Conservation (phyloP, 2,329 filamentous ascomycete species). For the Beauveria medogensis region DNA sequence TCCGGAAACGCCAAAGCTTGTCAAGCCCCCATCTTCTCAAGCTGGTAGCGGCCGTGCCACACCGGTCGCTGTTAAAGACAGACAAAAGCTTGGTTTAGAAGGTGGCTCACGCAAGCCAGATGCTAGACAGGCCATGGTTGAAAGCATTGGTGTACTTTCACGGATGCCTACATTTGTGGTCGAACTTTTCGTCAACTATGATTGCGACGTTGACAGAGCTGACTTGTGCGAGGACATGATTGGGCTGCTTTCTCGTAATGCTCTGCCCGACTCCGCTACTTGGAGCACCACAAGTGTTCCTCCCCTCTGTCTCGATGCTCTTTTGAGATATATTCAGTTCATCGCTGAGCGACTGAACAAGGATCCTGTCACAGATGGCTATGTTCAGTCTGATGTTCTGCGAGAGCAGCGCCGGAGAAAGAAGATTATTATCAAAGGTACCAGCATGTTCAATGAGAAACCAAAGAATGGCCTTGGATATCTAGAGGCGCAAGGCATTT, state of each 20-base stretch:
- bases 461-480: slow-evolving; percentile 85
- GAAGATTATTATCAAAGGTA: slow-evolving; percentile 79
- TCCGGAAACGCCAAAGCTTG: slow-evolving; percentile 79
- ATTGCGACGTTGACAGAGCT: slow-evolving; percentile 84
- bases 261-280: slow-evolving; percentile 91
- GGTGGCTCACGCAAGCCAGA: slow-evolving; percentile 89
- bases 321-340: slow-evolving; percentile 85
- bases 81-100: slow-evolving; percentile 86
- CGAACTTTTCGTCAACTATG: slow-evolving; percentile 96
- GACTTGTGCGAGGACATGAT: slow-evolving; percentile 96
- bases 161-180: slow-evolving; percentile 92
- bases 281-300: slow-evolving; percentile 99
- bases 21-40: slow-evolving; percentile 69
- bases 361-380: slow-evolving; percentile 52
- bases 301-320: slow-evolving; percentile 83
- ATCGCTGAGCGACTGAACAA: slow-evolving; percentile 80
- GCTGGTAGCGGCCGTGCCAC: slow-evolving; percentile 74
- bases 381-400: slow-evolving; percentile 57
- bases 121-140: slow-evolving; percentile 95
- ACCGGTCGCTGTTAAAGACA: slow-evolving; percentile 83
- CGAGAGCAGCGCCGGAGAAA: slow-evolving; percentile 71
- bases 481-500: slow-evolving; percentile 77
- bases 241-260: slow-evolving; percentile 84
- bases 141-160: slow-evolving; percentile 84
- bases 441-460: slow-evolving; percentile 89